These are phyloP conservation scores for Citrus mangshanensis DNA, from an alignment of 345 rosid genomes.

Conservation along the genomic window DNA sequence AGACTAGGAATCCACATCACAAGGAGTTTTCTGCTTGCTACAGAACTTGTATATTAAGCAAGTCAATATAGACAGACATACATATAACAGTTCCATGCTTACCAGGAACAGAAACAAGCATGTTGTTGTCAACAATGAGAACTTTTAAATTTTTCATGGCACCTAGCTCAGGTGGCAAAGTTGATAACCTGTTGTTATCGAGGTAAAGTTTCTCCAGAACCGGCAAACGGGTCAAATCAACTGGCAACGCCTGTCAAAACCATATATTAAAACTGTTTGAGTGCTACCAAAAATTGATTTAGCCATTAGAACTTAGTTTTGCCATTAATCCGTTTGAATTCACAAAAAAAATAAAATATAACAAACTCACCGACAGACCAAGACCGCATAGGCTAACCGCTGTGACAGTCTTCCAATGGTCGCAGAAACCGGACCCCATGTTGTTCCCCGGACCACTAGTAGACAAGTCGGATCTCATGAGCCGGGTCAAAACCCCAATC, in stretches of 20 bases:
- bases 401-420: conserved; percentile 81
- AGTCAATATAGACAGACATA: not conserved
- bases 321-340: not conserved
- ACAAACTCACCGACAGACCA: conserved; percentile 54
- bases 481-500: conserved; percentile 62
- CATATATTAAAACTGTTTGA: not conserved
- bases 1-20: not conserved
- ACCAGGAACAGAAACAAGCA: conserved; percentile 93
- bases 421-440: conserved; percentile 39
- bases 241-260: conserved; percentile 67
- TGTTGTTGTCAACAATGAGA: conserved; percentile 75
- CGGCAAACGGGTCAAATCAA: conserved; percentile 75
- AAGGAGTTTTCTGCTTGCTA: not conserved
- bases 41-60: not conserved
- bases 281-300: not conserved
- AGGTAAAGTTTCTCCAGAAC: conserved; percentile 84
- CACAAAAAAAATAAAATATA: not conserved
- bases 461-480: conserved; percentile 57
- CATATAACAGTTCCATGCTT: conserved; percentile 25
- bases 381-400: conserved; percentile 71
- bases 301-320: not conserved
- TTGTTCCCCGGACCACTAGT: conserved; percentile 35
- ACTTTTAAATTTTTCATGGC: conserved; percentile 66
- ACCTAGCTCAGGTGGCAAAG: conserved; percentile 91
- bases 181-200: conserved; percentile 71